phyloP scores from a whole-genome alignment of 2,329 filamentous ascomycete genomes.

The Colletotrichum sp. region DNA sequence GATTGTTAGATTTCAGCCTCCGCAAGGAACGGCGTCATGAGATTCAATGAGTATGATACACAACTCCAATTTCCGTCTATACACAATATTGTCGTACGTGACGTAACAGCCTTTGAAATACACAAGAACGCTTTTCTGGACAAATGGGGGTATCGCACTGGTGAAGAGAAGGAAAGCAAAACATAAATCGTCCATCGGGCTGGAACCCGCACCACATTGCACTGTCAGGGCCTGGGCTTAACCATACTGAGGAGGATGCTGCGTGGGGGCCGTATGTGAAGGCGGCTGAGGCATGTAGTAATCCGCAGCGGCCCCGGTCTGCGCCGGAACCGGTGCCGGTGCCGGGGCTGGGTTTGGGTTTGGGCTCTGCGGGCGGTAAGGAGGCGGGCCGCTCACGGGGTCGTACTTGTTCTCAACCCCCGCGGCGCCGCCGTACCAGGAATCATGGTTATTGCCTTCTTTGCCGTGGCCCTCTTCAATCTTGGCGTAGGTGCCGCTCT shows the following conservation, averaged over 20 bases:
- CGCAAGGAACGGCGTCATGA: not conserved
- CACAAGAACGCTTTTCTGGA: not conserved
- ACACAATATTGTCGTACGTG: not conserved
- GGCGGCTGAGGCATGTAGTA: conserved; percentile 15
- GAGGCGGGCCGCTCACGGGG: not conserved
- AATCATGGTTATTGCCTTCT: not conserved
- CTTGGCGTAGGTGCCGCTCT: conserved; percentile 16
- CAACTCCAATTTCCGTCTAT: not conserved
- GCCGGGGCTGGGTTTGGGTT: not conserved
- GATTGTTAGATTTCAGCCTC: not conserved
- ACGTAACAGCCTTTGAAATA: not conserved
- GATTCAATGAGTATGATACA: not conserved
- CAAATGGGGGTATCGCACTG: not conserved
- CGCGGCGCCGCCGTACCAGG: conserved; percentile 7
- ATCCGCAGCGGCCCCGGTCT: conserved; percentile 4
- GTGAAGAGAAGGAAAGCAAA: not conserved
- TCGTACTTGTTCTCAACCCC: not conserved
- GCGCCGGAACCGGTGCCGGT: not conserved
- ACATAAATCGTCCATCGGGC: not conserved
- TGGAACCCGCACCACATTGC: not conserved
- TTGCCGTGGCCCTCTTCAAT: conserved; percentile 18
- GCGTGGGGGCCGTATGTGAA: conserved; percentile 1
- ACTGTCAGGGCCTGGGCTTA: not conserved
- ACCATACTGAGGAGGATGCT: conserved; percentile 8
- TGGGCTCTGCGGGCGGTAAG: not conserved